Evolutionary conservation across 306 rosid species (phyloP), one percentile per base, ranked within the genome.

Genomic region (Rosa chinensis): DNA sequence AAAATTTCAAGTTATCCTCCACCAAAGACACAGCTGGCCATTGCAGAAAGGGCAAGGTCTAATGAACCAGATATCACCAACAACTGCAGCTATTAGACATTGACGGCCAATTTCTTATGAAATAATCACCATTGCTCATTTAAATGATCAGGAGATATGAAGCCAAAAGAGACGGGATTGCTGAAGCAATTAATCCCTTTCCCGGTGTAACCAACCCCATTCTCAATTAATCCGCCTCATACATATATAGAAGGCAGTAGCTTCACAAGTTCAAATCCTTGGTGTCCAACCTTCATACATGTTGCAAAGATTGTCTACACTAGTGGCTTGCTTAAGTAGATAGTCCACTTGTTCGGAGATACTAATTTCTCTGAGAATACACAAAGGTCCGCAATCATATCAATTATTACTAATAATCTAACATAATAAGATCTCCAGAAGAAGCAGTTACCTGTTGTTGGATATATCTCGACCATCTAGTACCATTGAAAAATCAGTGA

Each of bases 201-300:
- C 42, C 43, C 43, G 16, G 59, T 47, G 82, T 40, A 77, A 70
- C 25, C 12, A 35, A 69, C 82, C 61, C 43, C 42, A 35, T 13
- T 68, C 84, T 44, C 48, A 44, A 7, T 44, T 44, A 44, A 44
- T 44, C 7, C 63, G 71, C 85, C 73, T 39, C 82, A 62, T 50
- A 66, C 61, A 28, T 28, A 28, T 28, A 62, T 52, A 63, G 72
- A 66, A 84, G 70, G 75, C 74, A 70, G 42, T 25, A 61, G 76
- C 73, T 82, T 70, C 83, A 79, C 72, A 73, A 84, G 66, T 83
- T 94, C 93, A 94, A 84, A 94, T 94, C 98, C 98, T 92, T 73
- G 97, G 97, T 49, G 98, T 94, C 98, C 98, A 94, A 81, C 98
- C 98, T 88, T 94, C 98, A 70, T 94, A 94, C 98, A 94, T 94